Base-by-base conservation (phyloP, 306 rosid genomes). In the Rosa persica region DNA sequence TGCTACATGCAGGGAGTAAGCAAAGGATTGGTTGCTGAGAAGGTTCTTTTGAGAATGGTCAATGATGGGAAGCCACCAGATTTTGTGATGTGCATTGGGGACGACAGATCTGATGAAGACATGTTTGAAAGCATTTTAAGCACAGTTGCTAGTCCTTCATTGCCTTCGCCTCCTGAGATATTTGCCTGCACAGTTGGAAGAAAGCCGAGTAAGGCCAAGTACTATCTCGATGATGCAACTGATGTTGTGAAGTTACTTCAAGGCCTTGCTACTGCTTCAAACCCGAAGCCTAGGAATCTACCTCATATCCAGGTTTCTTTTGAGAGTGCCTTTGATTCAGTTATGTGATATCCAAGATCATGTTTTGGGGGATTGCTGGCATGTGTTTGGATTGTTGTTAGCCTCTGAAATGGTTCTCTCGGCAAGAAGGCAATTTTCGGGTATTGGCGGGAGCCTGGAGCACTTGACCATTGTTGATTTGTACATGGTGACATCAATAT, bases 161-260 rank as follows among this genome's bases (percentile, higher is more conserved):
- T 88, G 83, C 88, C 89, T 74, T 82, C 85, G 0, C 80, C 88
- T 60, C 89, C 95, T 0, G 93, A 90, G 73, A 86, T 90, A 72
- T 92, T 89, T 74, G 95, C 97, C 71, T 92, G 97, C 82, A 90
- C 97, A 0, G 96, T 92, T 44, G 97, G 96, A 44, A 81, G 83
- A 77, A 92, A 92, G 81, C 97, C 96, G 46, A 92, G 97, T 86
- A 92, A 92, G 89, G 97, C 97, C 36, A 92, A 87, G 81, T 92
- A 92, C 82, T 92, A 78, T 82, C 93, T 92, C 2, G 96, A 92
- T 3, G 97, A 92, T 57, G 69, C 89, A 25, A 0, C 75, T 23
- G 97, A 92, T 36, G 94, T 92, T n/a, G 73, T 89, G 8, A 90
- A 81, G 83, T 67, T 92, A 76, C 93, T 92, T 60, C 84, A 90